These are phyloP conservation scores for Aspergillus sp. DNA, from an alignment of 2,329 filamentous ascomycete species.

Conservation along the genomic window DNA sequence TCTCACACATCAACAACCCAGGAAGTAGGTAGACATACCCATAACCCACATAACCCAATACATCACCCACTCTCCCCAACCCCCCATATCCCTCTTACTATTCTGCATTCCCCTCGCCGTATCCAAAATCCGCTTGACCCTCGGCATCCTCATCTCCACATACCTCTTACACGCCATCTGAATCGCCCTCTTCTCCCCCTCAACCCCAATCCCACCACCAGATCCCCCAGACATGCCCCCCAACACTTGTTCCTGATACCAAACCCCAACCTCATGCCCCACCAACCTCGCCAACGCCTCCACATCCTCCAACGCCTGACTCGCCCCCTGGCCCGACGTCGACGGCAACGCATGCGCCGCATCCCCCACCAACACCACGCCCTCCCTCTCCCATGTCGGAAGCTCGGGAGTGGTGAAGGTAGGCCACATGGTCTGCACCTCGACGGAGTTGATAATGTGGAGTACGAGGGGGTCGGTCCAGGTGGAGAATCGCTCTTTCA, in stretches of 20 bases:
- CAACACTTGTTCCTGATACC: too few species aligned
- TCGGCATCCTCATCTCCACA: slow-evolving; percentile 33
- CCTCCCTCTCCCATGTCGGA: slow-evolving; percentile 50
- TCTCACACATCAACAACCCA: not conserved
- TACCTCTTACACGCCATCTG: slow-evolving; percentile 34
- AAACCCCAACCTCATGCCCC: slow-evolving; percentile 21
- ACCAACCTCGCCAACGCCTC: slow-evolving; percentile 51
- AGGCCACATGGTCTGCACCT: slow-evolving; percentile 50
- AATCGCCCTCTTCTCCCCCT: slow-evolving; percentile 25
- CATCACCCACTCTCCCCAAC: slow-evolving; percentile 41
- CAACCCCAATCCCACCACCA: not conserved
- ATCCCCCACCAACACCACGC: slow-evolving; percentile 59
- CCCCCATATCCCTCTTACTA: slow-evolving; percentile 37
- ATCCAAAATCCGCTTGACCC: slow-evolving; percentile 36
- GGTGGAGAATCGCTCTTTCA: slow-evolving; percentile 44
- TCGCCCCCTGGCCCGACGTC: slow-evolving; percentile 57
- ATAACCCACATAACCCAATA: slow-evolving; percentile 42
- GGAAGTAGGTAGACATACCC: slow-evolving; percentile 26
- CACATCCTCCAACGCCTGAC: slow-evolving; percentile 59
- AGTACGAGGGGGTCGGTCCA: slow-evolving; percentile 52
- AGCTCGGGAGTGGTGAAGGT: slow-evolving; percentile 52
- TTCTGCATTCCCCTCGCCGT: slow-evolving; percentile 36
- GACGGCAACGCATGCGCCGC: slow-evolving; percentile 60
- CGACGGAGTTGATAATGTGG: slow-evolving; percentile 41
- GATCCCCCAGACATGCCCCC: too few species aligned